phyloP scores from a whole-genome alignment of 139 green algal species.

The Chlorella vulgaris region DNA sequence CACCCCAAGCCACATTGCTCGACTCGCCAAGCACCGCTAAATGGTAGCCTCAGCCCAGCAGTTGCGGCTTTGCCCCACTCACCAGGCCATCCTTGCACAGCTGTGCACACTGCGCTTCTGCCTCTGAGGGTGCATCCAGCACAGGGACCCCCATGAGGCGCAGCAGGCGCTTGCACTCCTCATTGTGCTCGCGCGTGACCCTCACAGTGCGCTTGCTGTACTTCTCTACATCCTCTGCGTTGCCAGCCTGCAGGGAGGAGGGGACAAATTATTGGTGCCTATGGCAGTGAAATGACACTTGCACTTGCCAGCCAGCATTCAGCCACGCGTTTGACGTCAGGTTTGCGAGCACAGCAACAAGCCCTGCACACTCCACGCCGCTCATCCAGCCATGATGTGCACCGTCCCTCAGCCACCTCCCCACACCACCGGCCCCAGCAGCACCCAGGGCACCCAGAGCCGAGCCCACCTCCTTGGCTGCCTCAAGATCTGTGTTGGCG shows the following conservation, averaged over 20 bases:
- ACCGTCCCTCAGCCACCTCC: too few relatives aligned
- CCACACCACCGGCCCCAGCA: neutral
- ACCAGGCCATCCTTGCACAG: conserved; percentile 82
- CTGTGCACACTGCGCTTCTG: conserved; percentile 90
- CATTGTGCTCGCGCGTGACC: conserved; percentile 90
- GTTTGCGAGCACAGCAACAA: too few relatives aligned
- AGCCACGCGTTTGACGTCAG: too few relatives aligned
- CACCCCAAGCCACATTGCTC: too few relatives aligned
- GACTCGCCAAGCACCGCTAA: too few relatives aligned
- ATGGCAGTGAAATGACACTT: neutral
- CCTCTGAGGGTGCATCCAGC: conserved; percentile 88
- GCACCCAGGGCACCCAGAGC: neutral
- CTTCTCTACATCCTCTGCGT: conserved; percentile 92
- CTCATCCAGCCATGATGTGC: too few relatives aligned
- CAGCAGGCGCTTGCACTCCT: conserved; percentile 95
- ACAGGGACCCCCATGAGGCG: conserved; percentile 94
- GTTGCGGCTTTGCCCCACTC: too few relatives aligned
- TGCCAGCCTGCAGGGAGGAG: conserved; percentile 64
- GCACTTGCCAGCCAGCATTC: too few relatives aligned
- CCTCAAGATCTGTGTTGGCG: conserved; percentile 60
- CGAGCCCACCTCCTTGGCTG: conserved; percentile 67
- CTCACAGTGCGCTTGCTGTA: conserved; percentile 92
- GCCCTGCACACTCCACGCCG: too few relatives aligned
- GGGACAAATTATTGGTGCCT: neutral
- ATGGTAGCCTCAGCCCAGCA: too few relatives aligned